Conservation (phyloP, 345 rosid species). For the Boechera retrofracta region DNA sequence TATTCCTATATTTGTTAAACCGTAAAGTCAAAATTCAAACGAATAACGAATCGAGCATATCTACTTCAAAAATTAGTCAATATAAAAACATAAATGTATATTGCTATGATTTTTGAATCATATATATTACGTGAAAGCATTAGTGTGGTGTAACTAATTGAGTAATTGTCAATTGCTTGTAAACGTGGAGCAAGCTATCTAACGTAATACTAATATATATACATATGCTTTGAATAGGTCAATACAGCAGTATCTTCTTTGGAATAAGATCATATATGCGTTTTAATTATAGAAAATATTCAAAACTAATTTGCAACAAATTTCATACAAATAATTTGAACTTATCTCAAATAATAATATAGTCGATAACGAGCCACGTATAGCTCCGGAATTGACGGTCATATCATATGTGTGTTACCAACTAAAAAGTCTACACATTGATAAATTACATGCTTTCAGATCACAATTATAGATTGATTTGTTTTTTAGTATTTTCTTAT, state of each 20-base stretch:
- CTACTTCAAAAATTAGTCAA: background rate
- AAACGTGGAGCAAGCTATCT: constrained; percentile 43
- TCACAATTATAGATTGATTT: constrained; percentile 9
- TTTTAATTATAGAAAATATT: background rate
- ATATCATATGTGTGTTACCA: constrained; percentile 15
- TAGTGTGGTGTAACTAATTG: constrained; percentile 30
- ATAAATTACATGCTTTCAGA: constrained; percentile 18
- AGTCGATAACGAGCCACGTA: constrained; percentile 15
- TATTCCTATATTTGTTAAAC: background rate
- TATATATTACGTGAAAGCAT: constrained; percentile 42
- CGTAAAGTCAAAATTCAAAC: background rate
- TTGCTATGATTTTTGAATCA: background rate
- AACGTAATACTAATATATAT: background rate
- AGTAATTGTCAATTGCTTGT: constrained; percentile 38
- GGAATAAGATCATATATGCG: background rate
- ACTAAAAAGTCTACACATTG: background rate
- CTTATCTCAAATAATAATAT: background rate
- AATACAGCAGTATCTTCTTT: background rate
- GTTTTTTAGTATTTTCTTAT: background rate
- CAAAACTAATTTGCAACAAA: constrained; percentile 16
- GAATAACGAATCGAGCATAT: background rate
- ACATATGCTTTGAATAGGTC: constrained; percentile 15
- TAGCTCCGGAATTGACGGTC: constrained; percentile 27
- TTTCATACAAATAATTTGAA: constrained; percentile 2
- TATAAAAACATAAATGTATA: too few relatives aligned